Evolutionary conservation across 2,329 filamentous ascomycete species (phyloP), one percentile per base, ranked within the genome.

Genomic region (Gnomoniopsis sp.): DNA sequence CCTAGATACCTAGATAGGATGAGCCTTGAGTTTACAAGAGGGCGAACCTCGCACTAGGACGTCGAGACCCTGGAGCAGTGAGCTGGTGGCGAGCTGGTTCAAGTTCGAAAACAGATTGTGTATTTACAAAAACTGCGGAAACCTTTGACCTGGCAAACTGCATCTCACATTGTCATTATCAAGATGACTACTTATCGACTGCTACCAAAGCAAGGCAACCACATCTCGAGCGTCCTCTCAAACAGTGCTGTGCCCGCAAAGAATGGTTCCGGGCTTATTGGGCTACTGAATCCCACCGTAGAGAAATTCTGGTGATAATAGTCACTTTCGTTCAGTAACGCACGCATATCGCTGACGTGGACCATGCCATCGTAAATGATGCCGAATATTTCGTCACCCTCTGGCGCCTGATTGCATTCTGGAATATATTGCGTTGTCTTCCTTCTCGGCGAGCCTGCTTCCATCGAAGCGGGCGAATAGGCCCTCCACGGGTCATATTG

Each of bases 401-500:
- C 14, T 6, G 61, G 58, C 10, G 58, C 19, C 33, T 56, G n/a
- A 8, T 49, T 46, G 36, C 61, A 63, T 17, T 21, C 34, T 7
- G 61, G 61, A 19, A 63, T 46, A 21, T 53, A 6, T 49, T 61
- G 55, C 11, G 46, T 57, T 6, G 57, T 57, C 26, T 33, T 38
- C 14, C 58, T 47, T 48, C 30, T 21, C 38, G 58, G 58, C 3
- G 58, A 60, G 22, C 47, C 58, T 19, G 14, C 22, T 15, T 62
- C 60, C 14, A 26, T 56, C 6, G 58, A 61, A 6, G 53, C 41
- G 36, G 56, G 55, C n/a, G 51, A 53, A 30, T 53, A 55, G 2
- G 61, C 52, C 34, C 59, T 53, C 70, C 70, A 71, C 6, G 69
- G 68, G 41, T 71, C 68, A 51, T 67, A 66, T 58, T 70, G 63